These are phyloP conservation scores for Fistulinella prunicolor DNA, from an alignment of 768 basidiomycete species.

Conservation along the genomic window DNA sequence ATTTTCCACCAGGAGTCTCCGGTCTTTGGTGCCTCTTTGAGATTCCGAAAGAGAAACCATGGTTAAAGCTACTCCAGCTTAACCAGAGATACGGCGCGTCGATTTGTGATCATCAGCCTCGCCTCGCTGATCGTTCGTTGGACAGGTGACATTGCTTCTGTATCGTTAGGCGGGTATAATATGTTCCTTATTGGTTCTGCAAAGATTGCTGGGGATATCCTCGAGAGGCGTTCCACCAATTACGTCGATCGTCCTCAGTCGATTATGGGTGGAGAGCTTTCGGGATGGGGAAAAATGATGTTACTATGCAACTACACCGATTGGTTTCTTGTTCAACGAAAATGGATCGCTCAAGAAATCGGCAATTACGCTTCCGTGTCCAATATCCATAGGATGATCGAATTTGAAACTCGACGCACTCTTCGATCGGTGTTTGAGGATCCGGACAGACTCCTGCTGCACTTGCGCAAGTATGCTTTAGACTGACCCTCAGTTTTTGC, in stretches of 20 bases:
- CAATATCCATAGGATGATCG: conserved; percentile 16
- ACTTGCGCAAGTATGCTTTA: conserved; percentile 15
- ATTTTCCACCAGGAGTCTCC: conserved; percentile 15
- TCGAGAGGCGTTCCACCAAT: conserved; percentile 43
- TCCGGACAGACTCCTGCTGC: conserved; percentile 2
- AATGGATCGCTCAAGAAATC: conserved; percentile 18
- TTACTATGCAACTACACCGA: conserved; percentile 11
- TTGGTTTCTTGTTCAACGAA: conserved; percentile 17
- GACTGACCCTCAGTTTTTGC: background rate
- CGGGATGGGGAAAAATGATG: conserved; percentile 22
- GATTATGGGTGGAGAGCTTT: conserved; percentile 18
- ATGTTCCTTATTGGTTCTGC: conserved; percentile 45
- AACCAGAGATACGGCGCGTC: conserved; percentile 12
- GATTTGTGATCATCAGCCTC: background rate
- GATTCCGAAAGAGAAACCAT: conserved; percentile 9
- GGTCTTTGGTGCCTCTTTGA: conserved; percentile 12
- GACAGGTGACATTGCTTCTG: conserved; percentile 16
- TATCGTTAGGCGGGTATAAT: conserved; percentile 25
- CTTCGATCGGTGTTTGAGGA: conserved; percentile 10
- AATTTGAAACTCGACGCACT: conserved; percentile 15
- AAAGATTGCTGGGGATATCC: conserved; percentile 39
- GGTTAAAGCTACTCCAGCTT: conserved; percentile 11
- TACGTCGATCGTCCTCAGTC: conserved; percentile 36
- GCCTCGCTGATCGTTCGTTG: background rate
- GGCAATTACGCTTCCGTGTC: conserved; percentile 8